Base-by-base conservation (phyloP, 2,329 filamentous ascomycete genomes). In the Fusarium torreyae region DNA sequence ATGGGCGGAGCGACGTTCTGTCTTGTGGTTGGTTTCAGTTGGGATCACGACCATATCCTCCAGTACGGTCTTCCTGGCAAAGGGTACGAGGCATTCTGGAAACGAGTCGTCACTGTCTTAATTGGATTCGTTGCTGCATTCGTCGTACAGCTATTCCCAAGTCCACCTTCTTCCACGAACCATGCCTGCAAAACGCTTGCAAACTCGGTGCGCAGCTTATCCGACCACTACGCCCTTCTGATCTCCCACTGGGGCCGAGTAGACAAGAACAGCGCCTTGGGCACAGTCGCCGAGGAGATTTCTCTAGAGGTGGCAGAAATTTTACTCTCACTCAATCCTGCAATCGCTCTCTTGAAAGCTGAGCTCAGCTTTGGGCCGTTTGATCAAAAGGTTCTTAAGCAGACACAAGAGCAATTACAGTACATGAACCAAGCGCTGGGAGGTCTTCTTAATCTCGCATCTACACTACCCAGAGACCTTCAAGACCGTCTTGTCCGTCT, bases 61-160 rank as follows among this genome's bases (percentile, higher is more conserved):
- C 69, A 79, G 11, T 85, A 85, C 31, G 84, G 84, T 2, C 77
- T 82, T 17, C 84, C 84, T 0, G 84, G 84, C 0, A 71, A 77
- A 24, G 84, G 84, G 1, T 86, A 86, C 34, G 75, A 66, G 44
- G 80, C 84, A 7, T 86, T 86, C 64, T 86, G 83, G 81, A 81
- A 81, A 28, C 81, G 84, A 2, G 54, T 82, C 0, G 72, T 82
- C 2, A 78, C 82, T 0, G 84, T 86, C 0, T 65, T 86, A 7
- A 70, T 86, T 3, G 84, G 84, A 1, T 79, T 84, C 11, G 72
- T 72, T 1, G 83, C 80, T 1, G 80, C 83, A 0, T 74, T 80
- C 1, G 73, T 85, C 7, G 81, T 86, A 0, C 82, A 85, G 56
- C 57, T 86, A 1, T 81, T 86, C 50, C 84, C 84, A 0, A 77